A percentile compares a stretch with the other conserved stretches of the same genome.
These are phyloP conservation scores for Lodderomyces beijingensis DNA, from an alignment of 1,139 yeast genomes.

Conservation along the genomic window DNA sequence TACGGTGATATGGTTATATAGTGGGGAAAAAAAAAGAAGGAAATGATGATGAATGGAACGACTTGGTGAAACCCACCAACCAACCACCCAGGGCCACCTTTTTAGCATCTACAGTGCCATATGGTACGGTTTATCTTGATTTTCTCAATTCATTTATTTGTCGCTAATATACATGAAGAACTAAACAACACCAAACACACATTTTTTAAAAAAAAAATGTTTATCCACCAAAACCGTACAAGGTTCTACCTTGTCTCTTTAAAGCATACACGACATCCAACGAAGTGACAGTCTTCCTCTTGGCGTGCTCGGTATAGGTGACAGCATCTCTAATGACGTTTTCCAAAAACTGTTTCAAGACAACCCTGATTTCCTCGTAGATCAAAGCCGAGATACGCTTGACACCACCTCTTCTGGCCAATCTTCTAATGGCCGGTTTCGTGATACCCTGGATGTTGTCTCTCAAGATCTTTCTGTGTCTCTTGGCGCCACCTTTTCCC, in stretches of 20 bases:
- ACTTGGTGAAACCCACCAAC: no score
- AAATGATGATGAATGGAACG: no score
- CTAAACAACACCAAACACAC: no score
- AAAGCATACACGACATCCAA: constrained; percentile 98
- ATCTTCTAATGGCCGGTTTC: constrained; percentile 99
- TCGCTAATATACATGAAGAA: no score
- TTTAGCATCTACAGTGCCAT: no score
- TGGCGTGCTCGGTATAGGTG: constrained; percentile 99
- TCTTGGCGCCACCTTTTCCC: constrained; percentile 99
- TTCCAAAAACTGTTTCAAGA: constrained; percentile 92
- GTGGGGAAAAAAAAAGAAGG: background rate
- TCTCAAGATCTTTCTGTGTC: constrained; percentile 99
- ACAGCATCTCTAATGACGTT: constrained; percentile 98
- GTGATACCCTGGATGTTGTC: constrained; percentile 99
- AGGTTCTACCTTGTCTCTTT: constrained; percentile 99
- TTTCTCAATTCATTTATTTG: no score
- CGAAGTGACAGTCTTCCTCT: constrained; percentile 99
- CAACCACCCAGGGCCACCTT: no score
- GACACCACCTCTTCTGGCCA: constrained; percentile 99
- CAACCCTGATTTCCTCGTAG: constrained; percentile 98
- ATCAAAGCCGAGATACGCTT: constrained; percentile 99
- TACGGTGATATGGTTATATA: constrained; percentile 3
- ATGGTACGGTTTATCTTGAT: no score
- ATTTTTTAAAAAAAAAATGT: no score
- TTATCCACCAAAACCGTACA: constrained; percentile 99